phyloP scores from a whole-genome alignment of 2,329 filamentous ascomycete genomes.

The Trichoderma sp. region DNA sequence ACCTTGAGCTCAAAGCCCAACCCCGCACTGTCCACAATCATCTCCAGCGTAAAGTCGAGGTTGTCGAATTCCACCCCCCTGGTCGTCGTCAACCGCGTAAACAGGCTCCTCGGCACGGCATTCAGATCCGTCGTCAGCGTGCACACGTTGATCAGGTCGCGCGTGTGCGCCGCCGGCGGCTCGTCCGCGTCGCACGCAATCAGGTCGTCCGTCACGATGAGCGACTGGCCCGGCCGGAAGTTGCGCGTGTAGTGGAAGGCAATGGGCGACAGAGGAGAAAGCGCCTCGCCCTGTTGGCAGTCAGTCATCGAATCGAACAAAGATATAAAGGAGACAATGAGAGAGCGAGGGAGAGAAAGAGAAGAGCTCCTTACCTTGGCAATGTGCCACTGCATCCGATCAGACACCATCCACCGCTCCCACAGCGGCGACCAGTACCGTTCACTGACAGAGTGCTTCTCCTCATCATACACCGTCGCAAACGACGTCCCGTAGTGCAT shows the following conservation, averaged over 20 bases:
- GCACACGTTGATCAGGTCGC: constrained; percentile 68
- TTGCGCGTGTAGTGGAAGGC: constrained; percentile 85
- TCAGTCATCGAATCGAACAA: background rate
- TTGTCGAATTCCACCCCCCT: constrained; percentile 79
- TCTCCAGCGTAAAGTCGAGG: constrained; percentile 76
- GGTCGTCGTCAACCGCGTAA: constrained; percentile 74
- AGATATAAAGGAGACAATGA: background rate
- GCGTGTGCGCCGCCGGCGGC: constrained; percentile 58
- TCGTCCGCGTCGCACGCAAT: constrained; percentile 71
- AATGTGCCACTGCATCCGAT: constrained; percentile 85
- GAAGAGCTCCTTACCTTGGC: constrained; percentile 63
- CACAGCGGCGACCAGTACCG: constrained; percentile 77
- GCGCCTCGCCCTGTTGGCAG: constrained; percentile 60
- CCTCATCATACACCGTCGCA: constrained; percentile 75
- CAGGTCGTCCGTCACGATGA: constrained; percentile 75
- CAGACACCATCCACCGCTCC: constrained; percentile 80
- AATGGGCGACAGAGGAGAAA: constrained; percentile 70
- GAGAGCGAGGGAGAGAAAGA: background rate
- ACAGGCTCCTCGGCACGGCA: constrained; percentile 69
- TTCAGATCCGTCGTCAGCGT: constrained; percentile 77
- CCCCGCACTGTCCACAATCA: constrained; percentile 76
- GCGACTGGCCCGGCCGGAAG: constrained; percentile 73
- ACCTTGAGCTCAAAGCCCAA: constrained; percentile 76
- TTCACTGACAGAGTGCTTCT: constrained; percentile 69
- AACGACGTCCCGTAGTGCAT: constrained; percentile 81